Evolutionary conservation across 495 filamentous ascomycete genomes (phyloP), one percentile per base, ranked within the genome.

Genomic region (Penicillium alfredii): DNA sequence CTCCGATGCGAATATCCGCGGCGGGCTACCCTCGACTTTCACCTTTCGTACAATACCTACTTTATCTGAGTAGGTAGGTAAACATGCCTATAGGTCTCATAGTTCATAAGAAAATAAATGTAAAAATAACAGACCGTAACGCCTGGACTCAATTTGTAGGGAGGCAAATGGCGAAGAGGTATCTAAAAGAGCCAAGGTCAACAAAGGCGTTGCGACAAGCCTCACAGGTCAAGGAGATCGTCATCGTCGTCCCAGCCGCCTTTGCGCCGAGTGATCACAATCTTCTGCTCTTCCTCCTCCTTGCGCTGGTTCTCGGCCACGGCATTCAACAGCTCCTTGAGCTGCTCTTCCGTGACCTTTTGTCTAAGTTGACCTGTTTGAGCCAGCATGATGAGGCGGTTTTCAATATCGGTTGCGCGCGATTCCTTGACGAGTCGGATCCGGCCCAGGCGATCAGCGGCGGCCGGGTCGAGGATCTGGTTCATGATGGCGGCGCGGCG

Each of bases 361-460:
- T 75, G 64, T 11, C 86, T 79, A 22, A 98, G 67, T 68, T 96
- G 90, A 15, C 88, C 88, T 8, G 76, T 73, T 42, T 86, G 84
- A 18, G 90, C 89, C 33, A 98, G 74, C 81, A 82, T 87, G 61
- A 98, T 86, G 21, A 98, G 75, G 26, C 90, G 66, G 73, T 89
- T 90, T 69, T 98, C 92, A 37, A 97, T 76, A 51, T 95, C 88
- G 28, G 72, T 72, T 21, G 92, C 92, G 50, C 93, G 86, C 35
- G 81, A 81, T 58, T 88, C 89, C 63, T 96, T 97, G 38, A 97
- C 92, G 38, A 98, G 78, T 9, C 89, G 84, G 64, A 98, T 97
- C 40, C 93, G 84, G 30, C 86, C 87, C 7, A 98, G 73, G 10
- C 92, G 84, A 65, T 98, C 92, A 35, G 86, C 84, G 13, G 92